Evolutionary conservation across 225 moss, liverwort and hornwort genomes (phyloP).

Genomic region (Pseudisothecium myosuroides): DNA sequence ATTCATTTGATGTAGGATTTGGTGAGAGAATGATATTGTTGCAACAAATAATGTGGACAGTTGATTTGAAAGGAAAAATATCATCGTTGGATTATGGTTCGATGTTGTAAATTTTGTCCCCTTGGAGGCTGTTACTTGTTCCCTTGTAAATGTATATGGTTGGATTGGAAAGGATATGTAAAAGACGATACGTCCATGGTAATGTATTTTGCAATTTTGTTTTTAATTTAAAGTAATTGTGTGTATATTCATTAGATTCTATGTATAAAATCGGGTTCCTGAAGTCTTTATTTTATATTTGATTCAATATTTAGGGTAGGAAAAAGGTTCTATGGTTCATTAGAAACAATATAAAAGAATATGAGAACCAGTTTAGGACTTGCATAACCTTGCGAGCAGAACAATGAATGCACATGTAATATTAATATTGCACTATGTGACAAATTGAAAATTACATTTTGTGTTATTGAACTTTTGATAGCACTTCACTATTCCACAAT

Average conservation of each 20-base stretch:
- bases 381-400: neutral
- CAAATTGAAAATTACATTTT: neutral
- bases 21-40: neutral
- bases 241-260: neutral
- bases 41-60: neutral
- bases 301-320: neutral
- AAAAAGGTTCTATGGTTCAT: neutral
- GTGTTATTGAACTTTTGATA: too few relatives aligned
- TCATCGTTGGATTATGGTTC: neutral
- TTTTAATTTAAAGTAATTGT: neutral
- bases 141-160: neutral
- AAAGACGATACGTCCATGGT: neutral
- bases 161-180: neutral
- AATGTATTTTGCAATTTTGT: neutral
- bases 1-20: neutral
- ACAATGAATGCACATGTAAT: neutral
- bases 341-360: neutral
- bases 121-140: neutral
- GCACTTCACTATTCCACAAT: neutral
- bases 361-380: neutral
- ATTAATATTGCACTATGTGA: neutral
- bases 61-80: neutral
- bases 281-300: neutral
- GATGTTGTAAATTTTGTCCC: neutral
- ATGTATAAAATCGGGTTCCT: neutral